Conservation (phyloP, 768 basidiomycete species). For the Xerocomellus amylosporus region DNA sequence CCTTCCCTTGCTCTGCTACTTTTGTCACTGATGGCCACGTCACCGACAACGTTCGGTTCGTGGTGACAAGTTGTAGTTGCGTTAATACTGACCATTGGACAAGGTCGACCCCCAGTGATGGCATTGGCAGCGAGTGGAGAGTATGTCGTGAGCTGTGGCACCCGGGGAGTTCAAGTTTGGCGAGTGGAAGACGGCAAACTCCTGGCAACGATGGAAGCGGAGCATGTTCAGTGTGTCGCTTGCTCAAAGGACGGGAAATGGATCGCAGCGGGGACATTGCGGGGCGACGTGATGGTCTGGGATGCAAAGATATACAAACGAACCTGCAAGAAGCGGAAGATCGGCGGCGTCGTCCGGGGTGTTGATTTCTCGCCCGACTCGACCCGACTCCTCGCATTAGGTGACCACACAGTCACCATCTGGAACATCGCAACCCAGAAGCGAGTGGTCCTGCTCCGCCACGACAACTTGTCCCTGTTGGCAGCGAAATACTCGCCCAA, state of each 20-base stretch:
- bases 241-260: not conserved
- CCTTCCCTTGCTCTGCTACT: no score
- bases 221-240: not conserved
- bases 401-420: not conserved
- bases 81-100: no score
- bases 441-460: no score
- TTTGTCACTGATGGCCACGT: not conserved
- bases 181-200: not conserved
- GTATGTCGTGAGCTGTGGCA: not conserved
- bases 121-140: not conserved
- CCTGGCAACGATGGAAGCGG: not conserved
- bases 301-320: not conserved
- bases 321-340: not conserved
- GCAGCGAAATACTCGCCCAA: not conserved
- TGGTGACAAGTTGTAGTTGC: no score
- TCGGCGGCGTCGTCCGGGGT: not conserved
- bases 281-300: not conserved
- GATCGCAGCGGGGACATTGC: not conserved
- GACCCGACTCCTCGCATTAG: not conserved
- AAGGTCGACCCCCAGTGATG: not conserved
- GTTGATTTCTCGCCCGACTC: constrained; percentile 11
- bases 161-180: not conserved
- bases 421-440: not conserved
- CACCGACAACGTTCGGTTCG: no score
- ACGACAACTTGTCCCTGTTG: no score